Evolutionary conservation across 192 early-diverging fungal genomes (phyloP), one percentile per base, ranked within the genome.

Genomic region (Podila epicladia): DNA sequence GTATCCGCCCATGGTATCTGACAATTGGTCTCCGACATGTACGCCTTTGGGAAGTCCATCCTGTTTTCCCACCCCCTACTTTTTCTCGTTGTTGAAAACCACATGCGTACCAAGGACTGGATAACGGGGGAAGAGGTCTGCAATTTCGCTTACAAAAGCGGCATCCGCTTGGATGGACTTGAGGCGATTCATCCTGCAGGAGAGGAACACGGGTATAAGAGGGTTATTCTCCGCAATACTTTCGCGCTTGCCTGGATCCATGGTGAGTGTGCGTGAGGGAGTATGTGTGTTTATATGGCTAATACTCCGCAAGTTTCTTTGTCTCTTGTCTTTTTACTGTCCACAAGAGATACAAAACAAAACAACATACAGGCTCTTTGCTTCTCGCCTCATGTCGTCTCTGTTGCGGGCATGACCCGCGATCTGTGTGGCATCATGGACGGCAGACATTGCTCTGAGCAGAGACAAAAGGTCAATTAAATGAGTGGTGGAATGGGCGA

Each of bases 151-250:
- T 4, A 97, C 92, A 87, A 96, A 97, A 9, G 71, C 45, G 8
- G 94, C 83, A 68, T 97, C 96, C 50, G 91, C 89, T 5, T 85
- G 82, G 33, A 97, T 94, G 6, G 96, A 97, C 55, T 79, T 83
- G 13, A 97, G 84, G 1, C 95, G 87, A 71, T 97, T 95, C 79
- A 89, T 88, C 29, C 92, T 90, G 55, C 51, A 38, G 9, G 26
- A 20, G 9, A 59, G 24, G 17, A 19, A 62, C 8, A 62, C 19
- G 19, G 32, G 32, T 11, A 58, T 6, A 58, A 22, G 20, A 19
- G 20, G 57, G 22, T 58, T 29, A 58, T 58, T 22, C 24, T 58
- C 17, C 28, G 22, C 57, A 58, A 7, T 58, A 58, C 24, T 3
- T 29, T 22, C 17, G 28, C 22, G 24, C 57, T n/a, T 33, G 28